phyloP scores from a whole-genome alignment of 495 filamentous ascomycete species.

The Aspergillus leporis region DNA sequence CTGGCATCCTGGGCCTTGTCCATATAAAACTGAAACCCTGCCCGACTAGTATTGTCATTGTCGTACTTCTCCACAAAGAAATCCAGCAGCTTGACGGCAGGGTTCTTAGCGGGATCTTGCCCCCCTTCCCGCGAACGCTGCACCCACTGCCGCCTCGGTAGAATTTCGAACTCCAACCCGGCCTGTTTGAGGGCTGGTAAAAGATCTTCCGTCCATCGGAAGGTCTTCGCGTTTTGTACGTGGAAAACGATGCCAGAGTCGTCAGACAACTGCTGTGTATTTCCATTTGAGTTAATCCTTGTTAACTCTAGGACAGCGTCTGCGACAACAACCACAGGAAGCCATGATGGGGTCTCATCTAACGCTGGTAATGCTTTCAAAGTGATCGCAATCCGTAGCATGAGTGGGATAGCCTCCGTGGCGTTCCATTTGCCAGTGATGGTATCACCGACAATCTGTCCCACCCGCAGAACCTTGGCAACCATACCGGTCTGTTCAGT shows the following conservation, averaged over 20 bases:
- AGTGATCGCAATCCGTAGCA: conserved; percentile 52
- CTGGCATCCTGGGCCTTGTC: conserved; percentile 14
- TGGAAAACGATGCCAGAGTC: conserved; percentile 49
- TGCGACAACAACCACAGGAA: conserved; percentile 36
- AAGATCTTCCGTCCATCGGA: conserved; percentile 55
- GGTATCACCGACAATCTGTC: conserved; percentile 62
- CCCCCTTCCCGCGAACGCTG: conserved; percentile 42
- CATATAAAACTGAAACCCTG: conserved; percentile 14
- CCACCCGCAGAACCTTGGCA: conserved; percentile 53
- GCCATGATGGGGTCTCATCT: conserved; percentile 57
- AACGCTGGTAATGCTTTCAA: conserved; percentile 56
- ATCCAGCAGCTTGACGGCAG: conserved; percentile 59
- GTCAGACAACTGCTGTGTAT: neutral
- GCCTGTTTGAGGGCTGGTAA: conserved; percentile 49
- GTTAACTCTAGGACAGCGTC: conserved; percentile 25
- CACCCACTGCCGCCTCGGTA: conserved; percentile 52
- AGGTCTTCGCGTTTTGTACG: conserved; percentile 49
- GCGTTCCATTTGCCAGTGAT: conserved; percentile 60
- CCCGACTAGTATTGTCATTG: conserved; percentile 15
- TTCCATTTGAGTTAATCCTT: conserved; percentile 20
- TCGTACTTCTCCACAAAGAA: conserved; percentile 47
- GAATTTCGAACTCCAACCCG: conserved; percentile 43
- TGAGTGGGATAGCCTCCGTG: conserved; percentile 63
- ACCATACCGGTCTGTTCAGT: conserved; percentile 37
- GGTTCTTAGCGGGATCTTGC: conserved; percentile 54